Conservation (phyloP, 768 basidiomycete species). For the Boletus rubropictus region DNA sequence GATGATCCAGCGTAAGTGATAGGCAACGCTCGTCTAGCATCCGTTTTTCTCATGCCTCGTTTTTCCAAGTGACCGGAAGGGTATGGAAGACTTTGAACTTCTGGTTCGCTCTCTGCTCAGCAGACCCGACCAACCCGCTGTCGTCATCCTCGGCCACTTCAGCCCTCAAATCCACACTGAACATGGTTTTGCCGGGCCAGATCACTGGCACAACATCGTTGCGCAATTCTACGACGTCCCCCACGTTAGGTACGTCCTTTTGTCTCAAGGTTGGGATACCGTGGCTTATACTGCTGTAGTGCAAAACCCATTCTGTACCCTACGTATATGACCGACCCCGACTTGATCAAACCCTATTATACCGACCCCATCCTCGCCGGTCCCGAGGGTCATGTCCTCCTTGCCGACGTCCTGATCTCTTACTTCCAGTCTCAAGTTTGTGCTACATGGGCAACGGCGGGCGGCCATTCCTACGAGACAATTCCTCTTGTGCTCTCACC, state of each 20-base stretch:
- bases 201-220: slow-evolving; percentile 83
- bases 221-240: slow-evolving; percentile 98
- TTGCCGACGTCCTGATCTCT: slow-evolving; percentile 86
- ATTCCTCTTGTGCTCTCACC: slow-evolving; percentile 40
- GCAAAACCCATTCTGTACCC: slow-evolving; percentile 79
- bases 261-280: background rate
- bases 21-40: background rate
- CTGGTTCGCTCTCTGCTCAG: slow-evolving; percentile 88
- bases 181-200: slow-evolving; percentile 84
- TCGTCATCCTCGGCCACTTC: slow-evolving; percentile 94
- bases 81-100: slow-evolving; percentile 83
- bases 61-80: slow-evolving; percentile 52
- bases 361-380: slow-evolving; percentile 81
- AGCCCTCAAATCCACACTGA: slow-evolving; percentile 74
- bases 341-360: slow-evolving; percentile 64
- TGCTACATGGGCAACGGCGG: slow-evolving; percentile 71
- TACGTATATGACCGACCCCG: slow-evolving; percentile 71
- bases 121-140: slow-evolving; percentile 85
- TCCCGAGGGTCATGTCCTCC: slow-evolving; percentile 71
- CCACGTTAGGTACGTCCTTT: slow-evolving; percentile 56
- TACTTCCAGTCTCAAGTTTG: slow-evolving; percentile 92
- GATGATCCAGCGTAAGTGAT: slow-evolving; percentile 77
- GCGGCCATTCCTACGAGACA: slow-evolving; percentile 59
- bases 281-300: slow-evolving; percentile 32
- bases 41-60: background rate